phyloP scores from a whole-genome alignment of 2,329 filamentous ascomycete genomes.

The Cryphonectria carpinicola region DNA sequence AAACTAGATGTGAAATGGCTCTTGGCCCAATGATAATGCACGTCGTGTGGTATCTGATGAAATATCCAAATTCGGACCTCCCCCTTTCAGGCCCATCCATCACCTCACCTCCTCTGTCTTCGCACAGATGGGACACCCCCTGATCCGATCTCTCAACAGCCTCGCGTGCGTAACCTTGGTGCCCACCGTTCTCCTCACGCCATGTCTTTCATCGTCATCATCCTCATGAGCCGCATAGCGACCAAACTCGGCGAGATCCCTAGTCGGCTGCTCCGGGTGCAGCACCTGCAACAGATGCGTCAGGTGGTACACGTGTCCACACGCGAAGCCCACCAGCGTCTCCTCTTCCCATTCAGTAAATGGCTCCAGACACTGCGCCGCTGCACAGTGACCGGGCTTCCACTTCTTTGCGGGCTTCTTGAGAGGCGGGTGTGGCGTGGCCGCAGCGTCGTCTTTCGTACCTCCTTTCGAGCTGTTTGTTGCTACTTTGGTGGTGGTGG shows the following conservation, averaged over 20 bases:
- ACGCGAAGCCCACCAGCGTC: conserved; percentile 78
- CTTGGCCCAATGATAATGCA: not conserved
- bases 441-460: conserved; percentile 9
- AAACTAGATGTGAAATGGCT: not conserved
- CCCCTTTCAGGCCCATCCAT: not conserved
- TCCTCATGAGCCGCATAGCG: conserved; percentile 41
- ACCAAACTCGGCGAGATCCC: conserved; percentile 49
- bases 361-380: conserved; percentile 53
- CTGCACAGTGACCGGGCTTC: conserved; percentile 61
- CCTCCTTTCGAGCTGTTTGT: conserved; percentile 27
- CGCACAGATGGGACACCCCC: conserved; percentile 66
- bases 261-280: conserved; percentile 46
- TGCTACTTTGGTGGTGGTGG: conserved; percentile 10
- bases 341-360: conserved; percentile 68
- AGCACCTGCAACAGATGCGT: conserved; percentile 67
- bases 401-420: conserved; percentile 41
- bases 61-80: not conserved
- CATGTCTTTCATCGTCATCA: conserved; percentile 46
- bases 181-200: conserved; percentile 68
- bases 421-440: conserved; percentile 26
- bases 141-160: conserved; percentile 71
- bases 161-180: conserved; percentile 87
- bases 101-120: conserved; percentile 36
- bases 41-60: conserved; percentile 13
- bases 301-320: conserved; percentile 81